These are phyloP conservation scores for Davidsoniella australis DNA, from an alignment of 2,329 filamentous ascomycete genomes.

Conservation along the genomic window DNA sequence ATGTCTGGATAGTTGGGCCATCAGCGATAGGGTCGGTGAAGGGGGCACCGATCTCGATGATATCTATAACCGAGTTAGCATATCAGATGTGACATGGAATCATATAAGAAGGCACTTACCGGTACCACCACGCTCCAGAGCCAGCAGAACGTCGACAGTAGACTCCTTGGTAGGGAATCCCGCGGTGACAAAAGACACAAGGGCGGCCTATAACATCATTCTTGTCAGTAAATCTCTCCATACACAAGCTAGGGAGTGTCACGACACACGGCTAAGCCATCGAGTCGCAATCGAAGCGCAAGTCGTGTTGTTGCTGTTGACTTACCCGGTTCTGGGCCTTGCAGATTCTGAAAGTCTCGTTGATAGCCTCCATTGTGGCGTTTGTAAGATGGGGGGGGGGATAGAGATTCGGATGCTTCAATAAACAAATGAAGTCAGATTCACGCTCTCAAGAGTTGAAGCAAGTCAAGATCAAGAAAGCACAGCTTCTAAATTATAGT, in stretches of 20 bases:
- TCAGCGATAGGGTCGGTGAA: constrained; percentile 98
- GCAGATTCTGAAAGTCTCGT: constrained; percentile 41
- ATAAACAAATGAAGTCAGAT: background rate
- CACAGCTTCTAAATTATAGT: background rate
- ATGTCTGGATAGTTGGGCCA: constrained; percentile 87
- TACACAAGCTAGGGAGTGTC: background rate
- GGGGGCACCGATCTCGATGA: constrained; percentile 89
- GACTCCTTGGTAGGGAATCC: constrained; percentile 73
- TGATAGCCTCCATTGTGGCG: constrained; percentile 36
- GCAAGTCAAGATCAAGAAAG: background rate
- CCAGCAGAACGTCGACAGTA: constrained; percentile 69
- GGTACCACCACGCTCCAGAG: constrained; percentile 81
- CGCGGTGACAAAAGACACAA: constrained; percentile 93
- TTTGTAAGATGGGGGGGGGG: constrained; percentile 1
- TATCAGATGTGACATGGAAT: constrained; percentile 9
- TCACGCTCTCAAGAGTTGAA: background rate
- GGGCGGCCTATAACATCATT: constrained; percentile 41
- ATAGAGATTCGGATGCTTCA: background rate
- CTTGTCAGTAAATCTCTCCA: background rate
- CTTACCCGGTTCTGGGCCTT: constrained; percentile 41
- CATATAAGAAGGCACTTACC: constrained; percentile 35
- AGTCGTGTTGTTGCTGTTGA: constrained; percentile 12
- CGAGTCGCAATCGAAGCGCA: background rate
- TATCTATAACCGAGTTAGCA: constrained; percentile 30
- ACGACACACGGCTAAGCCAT: background rate